Conservation (phyloP, 148 eudicot species). For the Euryodendron excelsum region DNA sequence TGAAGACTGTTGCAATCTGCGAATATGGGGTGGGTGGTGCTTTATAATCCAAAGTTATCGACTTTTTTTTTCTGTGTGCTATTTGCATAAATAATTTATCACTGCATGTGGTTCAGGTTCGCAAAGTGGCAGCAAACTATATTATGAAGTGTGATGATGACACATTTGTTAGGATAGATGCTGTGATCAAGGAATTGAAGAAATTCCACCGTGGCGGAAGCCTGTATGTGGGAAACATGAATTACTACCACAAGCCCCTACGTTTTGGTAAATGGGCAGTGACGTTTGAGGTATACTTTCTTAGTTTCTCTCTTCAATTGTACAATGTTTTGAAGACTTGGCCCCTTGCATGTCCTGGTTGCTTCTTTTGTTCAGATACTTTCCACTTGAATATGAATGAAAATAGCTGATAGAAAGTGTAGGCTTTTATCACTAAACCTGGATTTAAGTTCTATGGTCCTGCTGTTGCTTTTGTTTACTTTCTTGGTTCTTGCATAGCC, state of each 20-base stretch:
- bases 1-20: conserved; percentile 86
- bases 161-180: conserved; percentile 83
- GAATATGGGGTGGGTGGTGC: conserved; percentile 71
- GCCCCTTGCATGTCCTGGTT: not conserved
- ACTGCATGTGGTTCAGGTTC: conserved; percentile 45
- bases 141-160: conserved; percentile 97
- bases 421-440: not conserved
- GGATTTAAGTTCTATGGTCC: not conserved
- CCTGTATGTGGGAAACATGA: conserved; percentile 77
- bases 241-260: conserved; percentile 74
- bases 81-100: not conserved
- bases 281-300: conserved; percentile 55
- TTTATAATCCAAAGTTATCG: not conserved
- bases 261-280: conserved; percentile 95
- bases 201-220: conserved; percentile 37
- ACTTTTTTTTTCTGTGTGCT: conserved; percentile 1
- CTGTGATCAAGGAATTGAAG: conserved; percentile 62
- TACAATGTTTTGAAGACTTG: not conserved
- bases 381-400: not conserved
- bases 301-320: not conserved
- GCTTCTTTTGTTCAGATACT: not conserved
- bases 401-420: not conserved
- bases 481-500: not conserved
- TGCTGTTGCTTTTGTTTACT: not conserved
- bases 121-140: conserved; percentile 53